Evolutionary conservation across 805 yeast genomes (phyloP).

Genomic region (Suhomyces prunicola): DNA sequence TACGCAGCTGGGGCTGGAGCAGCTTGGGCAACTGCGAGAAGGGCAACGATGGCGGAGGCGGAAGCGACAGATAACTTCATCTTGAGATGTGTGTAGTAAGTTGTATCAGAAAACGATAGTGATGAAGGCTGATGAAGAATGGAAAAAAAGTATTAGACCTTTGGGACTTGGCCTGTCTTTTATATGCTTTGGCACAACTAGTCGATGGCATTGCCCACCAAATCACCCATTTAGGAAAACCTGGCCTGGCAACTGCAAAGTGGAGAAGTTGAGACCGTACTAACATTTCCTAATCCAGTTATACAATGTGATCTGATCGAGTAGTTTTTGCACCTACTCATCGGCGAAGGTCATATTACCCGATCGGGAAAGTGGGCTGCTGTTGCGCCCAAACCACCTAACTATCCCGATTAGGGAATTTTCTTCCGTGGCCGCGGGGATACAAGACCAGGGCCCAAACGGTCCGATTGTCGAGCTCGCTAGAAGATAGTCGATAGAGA

Average conservation of each 20-base stretch:
- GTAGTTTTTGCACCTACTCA: slow-evolving; percentile 2
- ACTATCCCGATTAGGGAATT: slow-evolving; percentile 2
- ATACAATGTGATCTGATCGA: not conserved
- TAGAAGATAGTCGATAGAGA: not conserved
- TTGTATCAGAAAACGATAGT: slow-evolving; percentile 1
- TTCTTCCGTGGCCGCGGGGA: not conserved
- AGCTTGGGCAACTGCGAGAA: slow-evolving; percentile 19
- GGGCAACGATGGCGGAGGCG: slow-evolving; percentile 7
- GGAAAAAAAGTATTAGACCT: not conserved
- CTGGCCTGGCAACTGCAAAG: not conserved
- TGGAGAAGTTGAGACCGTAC: not conserved
- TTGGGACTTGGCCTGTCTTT: not conserved
- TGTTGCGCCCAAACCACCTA: not conserved
- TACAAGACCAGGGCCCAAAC: not conserved
- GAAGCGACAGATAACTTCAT: slow-evolving; percentile 12
- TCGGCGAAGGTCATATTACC: not conserved
- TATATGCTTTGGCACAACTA: not conserved
- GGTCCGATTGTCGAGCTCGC: not conserved
- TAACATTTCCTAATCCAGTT: slow-evolving; percentile 3
- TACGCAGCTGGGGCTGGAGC: slow-evolving; percentile 16
- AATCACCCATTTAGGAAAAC: not conserved
- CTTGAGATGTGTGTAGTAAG: not conserved
- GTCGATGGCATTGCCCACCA: not conserved
- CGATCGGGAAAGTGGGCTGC: not conserved
- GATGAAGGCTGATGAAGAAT: not conserved